Percentiles rank a stretch among this genome's conserved stretches.
Evolutionary conservation across 2,329 filamentous ascomycete species (phyloP).

Genomic region (Botrytis cinerea): DNA sequence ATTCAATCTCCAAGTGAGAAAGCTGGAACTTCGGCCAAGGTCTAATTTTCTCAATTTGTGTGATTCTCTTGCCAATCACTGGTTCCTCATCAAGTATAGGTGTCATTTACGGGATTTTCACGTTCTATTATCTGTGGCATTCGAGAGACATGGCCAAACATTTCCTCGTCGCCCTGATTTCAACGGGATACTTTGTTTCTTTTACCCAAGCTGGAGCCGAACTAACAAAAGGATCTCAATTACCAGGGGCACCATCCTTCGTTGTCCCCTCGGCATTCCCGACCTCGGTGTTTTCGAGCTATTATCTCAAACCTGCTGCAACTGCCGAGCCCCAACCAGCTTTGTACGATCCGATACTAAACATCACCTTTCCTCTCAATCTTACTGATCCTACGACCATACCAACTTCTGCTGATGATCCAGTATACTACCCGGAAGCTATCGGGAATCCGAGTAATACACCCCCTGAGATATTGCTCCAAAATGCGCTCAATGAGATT

Average conservation of each 20-base stretch:
- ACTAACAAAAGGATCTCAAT: not conserved
- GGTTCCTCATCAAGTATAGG: not conserved
- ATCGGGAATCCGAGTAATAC: constrained; percentile 48
- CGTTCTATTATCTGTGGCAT: not conserved
- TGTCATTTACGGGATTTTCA: not conserved
- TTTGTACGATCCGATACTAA: constrained; percentile 55
- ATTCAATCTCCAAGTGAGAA: not conserved
- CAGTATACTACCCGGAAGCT: constrained; percentile 51
- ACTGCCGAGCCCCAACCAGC: constrained; percentile 56
- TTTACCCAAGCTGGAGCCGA: not conserved
- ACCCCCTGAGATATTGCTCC: constrained; percentile 47
- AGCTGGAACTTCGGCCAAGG: not conserved
- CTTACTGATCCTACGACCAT: constrained; percentile 56
- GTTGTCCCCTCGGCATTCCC: constrained; percentile 52
- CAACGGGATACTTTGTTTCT: not conserved
- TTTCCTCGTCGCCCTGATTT: not conserved
- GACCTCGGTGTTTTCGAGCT: constrained; percentile 52
- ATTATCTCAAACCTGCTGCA: constrained; percentile 48
- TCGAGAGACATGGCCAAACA: constrained; percentile 7
- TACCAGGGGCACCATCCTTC: constrained; percentile 44
- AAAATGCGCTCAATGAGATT: constrained; percentile 48
- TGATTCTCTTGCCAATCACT: not conserved
- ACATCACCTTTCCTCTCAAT: constrained; percentile 55
- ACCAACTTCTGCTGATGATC: constrained; percentile 51
- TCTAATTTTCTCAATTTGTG: not conserved